Percentiles rank a stretch among this genome's conserved stretches.
phyloP scores from a whole-genome alignment of 495 filamentous ascomycete genomes.

The Viridothelium virens region DNA sequence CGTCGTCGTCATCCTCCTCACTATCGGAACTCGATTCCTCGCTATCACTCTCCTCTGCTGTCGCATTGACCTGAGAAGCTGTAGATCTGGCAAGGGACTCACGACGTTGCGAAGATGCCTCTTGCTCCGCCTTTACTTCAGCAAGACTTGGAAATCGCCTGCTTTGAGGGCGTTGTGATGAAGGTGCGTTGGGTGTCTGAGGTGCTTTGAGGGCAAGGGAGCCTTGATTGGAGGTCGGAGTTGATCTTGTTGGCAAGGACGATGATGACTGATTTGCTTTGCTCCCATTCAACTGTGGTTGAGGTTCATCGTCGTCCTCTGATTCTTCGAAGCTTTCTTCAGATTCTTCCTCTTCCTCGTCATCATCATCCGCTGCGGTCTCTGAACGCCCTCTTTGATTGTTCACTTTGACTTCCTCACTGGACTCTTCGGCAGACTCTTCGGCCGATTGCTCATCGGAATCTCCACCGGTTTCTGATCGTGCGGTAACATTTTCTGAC shows the following conservation, averaged over 20 bases:
- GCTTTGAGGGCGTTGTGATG: not conserved
- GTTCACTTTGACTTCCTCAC: not conserved
- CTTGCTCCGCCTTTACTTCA: constrained; percentile 6
- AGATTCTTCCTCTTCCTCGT: not conserved
- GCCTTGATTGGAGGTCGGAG: not conserved
- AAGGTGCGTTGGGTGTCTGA: not conserved
- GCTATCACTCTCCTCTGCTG: not conserved
- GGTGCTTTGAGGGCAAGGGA: not conserved
- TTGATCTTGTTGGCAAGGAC: not conserved
- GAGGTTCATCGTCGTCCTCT: not conserved
- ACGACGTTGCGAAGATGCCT: not conserved
- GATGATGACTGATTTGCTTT: not conserved
- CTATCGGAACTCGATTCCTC: constrained; percentile 6
- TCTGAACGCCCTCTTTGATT: not conserved
- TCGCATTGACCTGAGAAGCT: not conserved
- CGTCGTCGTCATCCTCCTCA: not conserved
- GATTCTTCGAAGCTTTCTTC: not conserved
- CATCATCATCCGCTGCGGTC: not conserved
- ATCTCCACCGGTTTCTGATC: not conserved
- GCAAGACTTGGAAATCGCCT: constrained; percentile 6
- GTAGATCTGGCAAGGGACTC: not conserved
- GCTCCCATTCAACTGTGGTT: not conserved
- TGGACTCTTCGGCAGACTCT: not conserved
- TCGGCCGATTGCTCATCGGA: not conserved
- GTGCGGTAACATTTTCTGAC: not conserved